Base-by-base conservation (phyloP, 2,329 filamentous ascomycete genomes). In the Xylariomycetidae sp. region DNA sequence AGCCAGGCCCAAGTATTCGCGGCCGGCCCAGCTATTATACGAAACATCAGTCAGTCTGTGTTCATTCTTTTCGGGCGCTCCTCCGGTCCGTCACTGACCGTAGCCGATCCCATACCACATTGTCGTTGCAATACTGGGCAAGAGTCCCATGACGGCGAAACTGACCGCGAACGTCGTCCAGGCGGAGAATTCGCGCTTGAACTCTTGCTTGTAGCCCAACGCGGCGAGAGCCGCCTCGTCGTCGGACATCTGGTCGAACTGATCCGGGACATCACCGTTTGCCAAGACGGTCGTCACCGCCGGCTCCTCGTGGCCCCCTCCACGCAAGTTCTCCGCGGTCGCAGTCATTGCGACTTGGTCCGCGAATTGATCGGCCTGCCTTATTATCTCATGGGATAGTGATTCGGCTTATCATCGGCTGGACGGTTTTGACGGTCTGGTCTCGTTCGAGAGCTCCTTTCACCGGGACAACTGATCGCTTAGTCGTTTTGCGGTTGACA, bases 1-100 rank as follows among this genome's bases (percentile, higher is more conserved):
- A 85, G 59, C 82, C 82, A 87, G 5, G 82, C 82, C 82, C 82
- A 86, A 2, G 78, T 79, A 78, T 85, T 83, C 16, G 78, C 77
- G 17, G 54, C 54, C 22, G 54, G 50, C 19, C 54, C 54, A 32
- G 53, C 54, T 57, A 29, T 16, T n/a, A 34, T 8, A 18, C 14
- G 3, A 19, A 3, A 13, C 6, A 17, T 18, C 14, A 31, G 39
- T 46, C 29, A 46, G 39, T 24, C 28, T 22, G 10, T 31, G 8
- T 6, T 17, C 31, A 9, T 5, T 24, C 19, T 10, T 19, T 24
- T 19, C 14, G 16, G 8, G 22, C n/a, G n/a, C n/a, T n/a, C 8
- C 20, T 23, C 20, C 20, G n/a, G 20, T 23, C n/a, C 20, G 8
- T 23, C 20, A 27, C 49, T 47, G 42, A 48, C 56, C 54, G 18